phyloP scores from a whole-genome alignment of 257 asterid species.

The Solanum chiquidenum region DNA sequence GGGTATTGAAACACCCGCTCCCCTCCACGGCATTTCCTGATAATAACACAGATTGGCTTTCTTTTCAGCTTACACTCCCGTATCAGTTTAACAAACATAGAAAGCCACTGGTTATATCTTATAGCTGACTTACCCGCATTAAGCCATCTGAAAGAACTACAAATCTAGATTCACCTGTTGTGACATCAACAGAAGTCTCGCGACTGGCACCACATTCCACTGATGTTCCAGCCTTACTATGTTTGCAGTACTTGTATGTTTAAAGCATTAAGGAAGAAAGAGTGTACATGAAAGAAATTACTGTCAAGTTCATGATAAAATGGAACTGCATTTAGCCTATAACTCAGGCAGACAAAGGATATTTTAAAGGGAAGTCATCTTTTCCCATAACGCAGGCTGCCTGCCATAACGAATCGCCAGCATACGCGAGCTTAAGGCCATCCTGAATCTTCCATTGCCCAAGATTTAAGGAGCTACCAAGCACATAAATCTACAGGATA shows the following conservation, averaged over 20 bases:
- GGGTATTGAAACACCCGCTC: conserved; percentile 93
- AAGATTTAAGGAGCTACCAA: conserved; percentile 65
- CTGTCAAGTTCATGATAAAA: neutral
- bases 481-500: conserved; percentile 49
- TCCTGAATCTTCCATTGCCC: conserved; percentile 76
- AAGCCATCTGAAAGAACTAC: conserved; percentile 75
- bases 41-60: neutral
- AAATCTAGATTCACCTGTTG: conserved; percentile 51
- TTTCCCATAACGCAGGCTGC: conserved; percentile 57
- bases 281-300: neutral
- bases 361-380: conserved; percentile 82
- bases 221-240: conserved; percentile 31
- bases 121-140: conserved; percentile 65
- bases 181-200: conserved; percentile 50
- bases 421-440: conserved; percentile 57
- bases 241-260: conserved; percentile 83
- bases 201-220: conserved; percentile 71
- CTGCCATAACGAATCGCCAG: conserved; percentile 76
- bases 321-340: neutral
- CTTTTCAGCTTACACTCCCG: neutral
- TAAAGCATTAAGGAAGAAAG: conserved; percentile 39
- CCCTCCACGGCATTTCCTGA: conserved; percentile 97
- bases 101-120: neutral
- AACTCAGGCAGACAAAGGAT: conserved; percentile 42
- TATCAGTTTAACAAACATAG: neutral